Conservation (phyloP, 441 rosid species). For the Daphne laureola region DNA sequence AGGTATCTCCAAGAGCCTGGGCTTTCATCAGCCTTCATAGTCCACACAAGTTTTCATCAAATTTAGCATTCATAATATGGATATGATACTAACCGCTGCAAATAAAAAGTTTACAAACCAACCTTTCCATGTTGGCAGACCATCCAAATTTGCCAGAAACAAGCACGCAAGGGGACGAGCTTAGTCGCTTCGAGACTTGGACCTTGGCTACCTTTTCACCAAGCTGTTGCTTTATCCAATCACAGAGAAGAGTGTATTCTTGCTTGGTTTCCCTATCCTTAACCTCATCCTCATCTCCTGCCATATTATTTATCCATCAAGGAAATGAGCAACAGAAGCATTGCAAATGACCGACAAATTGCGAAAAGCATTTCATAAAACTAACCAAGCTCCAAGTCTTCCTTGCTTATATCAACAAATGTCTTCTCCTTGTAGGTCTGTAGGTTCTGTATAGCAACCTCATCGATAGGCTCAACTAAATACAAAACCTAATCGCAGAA, state of each 20-base stretch:
- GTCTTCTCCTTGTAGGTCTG: slow-evolving; percentile 97
- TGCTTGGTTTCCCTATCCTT: slow-evolving; percentile 76
- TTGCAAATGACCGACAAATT: not conserved
- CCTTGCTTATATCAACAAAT: slow-evolving; percentile 96
- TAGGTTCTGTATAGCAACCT: slow-evolving; percentile 89
- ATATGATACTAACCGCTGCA: not conserved
- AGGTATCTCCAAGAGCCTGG: slow-evolving; percentile 91
- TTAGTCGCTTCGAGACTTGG: slow-evolving; percentile 81
- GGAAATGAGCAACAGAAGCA: slow-evolving; percentile 7
- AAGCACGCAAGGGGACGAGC: slow-evolving; percentile 94
- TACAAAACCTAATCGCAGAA: slow-evolving; percentile 57
- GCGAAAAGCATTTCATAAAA: slow-evolving; percentile 3
- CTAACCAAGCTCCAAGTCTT: slow-evolving; percentile 90
- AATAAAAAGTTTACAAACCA: slow-evolving; percentile 11
- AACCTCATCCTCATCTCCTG: slow-evolving; percentile 93
- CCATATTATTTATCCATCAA: slow-evolving; percentile 4
- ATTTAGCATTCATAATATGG: not conserved
- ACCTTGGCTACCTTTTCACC: slow-evolving; percentile 95
- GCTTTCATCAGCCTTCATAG: slow-evolving; percentile 87
- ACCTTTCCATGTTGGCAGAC: slow-evolving; percentile 99
- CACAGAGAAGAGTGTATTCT: slow-evolving; percentile 74
- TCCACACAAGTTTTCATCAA: not conserved
- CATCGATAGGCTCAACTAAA: slow-evolving; percentile 96
- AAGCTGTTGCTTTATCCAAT: slow-evolving; percentile 94
- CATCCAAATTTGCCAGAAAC: slow-evolving; percentile 99